Evolutionary conservation across 2,329 filamentous ascomycete genomes (phyloP).

Genomic region (Colletotrichum godetiae): DNA sequence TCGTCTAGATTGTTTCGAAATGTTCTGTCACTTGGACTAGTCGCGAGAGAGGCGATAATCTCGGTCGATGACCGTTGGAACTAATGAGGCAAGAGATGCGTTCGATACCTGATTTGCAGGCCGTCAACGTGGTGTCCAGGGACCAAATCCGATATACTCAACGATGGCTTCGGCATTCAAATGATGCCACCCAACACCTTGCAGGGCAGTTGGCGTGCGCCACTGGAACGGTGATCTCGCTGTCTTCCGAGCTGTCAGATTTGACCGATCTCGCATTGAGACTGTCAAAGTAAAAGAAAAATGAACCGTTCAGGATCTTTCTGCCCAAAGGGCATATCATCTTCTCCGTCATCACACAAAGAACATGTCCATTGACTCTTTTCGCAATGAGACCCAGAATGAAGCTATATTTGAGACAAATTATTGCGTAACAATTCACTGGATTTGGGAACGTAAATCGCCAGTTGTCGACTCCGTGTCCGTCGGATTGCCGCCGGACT

Average conservation of each 20-base stretch:
- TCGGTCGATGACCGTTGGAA: neutral
- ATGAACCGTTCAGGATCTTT: neutral
- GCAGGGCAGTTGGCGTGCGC: constrained; percentile 18
- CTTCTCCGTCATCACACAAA: neutral
- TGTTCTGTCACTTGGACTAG: neutral
- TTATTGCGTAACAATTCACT: neutral
- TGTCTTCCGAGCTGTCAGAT: neutral
- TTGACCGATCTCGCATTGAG: neutral
- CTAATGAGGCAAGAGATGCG: neutral
- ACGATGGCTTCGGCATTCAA: neutral
- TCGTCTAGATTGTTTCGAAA: constrained; percentile 8
- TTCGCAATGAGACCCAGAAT: neutral
- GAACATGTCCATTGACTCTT: neutral
- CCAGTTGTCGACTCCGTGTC: neutral
- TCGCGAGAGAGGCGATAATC: neutral
- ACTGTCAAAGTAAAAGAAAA: neutral
- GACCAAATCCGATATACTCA: neutral
- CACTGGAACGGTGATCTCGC: constrained; percentile 15
- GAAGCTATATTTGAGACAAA: neutral
- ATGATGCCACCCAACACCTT: neutral
- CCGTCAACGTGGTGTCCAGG: constrained; percentile 9
- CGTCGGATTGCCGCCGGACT: constrained; percentile 7
- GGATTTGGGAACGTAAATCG: neutral
- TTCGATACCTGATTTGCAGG: neutral
- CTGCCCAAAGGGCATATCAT: neutral